Conservation (phyloP, 768 basidiomycete species). For the Russula emetica region DNA sequence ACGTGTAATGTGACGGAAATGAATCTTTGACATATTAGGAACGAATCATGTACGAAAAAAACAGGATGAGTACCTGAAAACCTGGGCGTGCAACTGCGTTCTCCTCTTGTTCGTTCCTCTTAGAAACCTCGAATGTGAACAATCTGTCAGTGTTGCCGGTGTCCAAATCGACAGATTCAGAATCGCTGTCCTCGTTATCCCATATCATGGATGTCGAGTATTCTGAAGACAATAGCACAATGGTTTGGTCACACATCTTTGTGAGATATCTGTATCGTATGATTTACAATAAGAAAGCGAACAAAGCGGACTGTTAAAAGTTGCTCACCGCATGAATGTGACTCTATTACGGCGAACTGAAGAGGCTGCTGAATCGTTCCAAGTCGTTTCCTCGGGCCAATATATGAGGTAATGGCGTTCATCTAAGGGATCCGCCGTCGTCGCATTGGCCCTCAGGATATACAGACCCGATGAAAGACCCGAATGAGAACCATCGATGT, state of each 20-base stretch:
- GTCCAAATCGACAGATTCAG: conserved; percentile 35
- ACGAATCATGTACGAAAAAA: neutral
- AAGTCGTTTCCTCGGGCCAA: conserved; percentile 59
- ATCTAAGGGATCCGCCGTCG: conserved; percentile 21
- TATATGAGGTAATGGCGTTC: conserved; percentile 46
- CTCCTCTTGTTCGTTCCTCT: conserved; percentile 55
- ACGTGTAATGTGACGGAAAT: neutral
- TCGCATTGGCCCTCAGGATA: conserved; percentile 31
- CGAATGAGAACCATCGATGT: conserved; percentile 24
- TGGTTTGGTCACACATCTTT: conserved; percentile 49
- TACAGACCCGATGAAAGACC: conserved; percentile 52
- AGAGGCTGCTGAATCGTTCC: conserved; percentile 47
- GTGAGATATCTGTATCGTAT: conserved; percentile 11
- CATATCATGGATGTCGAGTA: conserved; percentile 47
- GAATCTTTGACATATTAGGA: conserved; percentile 1
- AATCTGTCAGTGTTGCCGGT: conserved; percentile 45
- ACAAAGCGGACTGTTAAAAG: neutral
- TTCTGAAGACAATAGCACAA: conserved; percentile 48
- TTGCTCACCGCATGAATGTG: conserved; percentile 55
- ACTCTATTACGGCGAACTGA: conserved; percentile 50
- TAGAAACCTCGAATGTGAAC: conserved; percentile 50
- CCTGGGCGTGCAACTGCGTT: conserved; percentile 42
- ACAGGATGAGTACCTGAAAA: conserved; percentile 39
- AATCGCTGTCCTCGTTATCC: conserved; percentile 34
- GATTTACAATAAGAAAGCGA: neutral